These are phyloP conservation scores for Meyerozyma guilliermondii DNA, from an alignment of 1,139 yeast genomes.

Conservation along the genomic window DNA sequence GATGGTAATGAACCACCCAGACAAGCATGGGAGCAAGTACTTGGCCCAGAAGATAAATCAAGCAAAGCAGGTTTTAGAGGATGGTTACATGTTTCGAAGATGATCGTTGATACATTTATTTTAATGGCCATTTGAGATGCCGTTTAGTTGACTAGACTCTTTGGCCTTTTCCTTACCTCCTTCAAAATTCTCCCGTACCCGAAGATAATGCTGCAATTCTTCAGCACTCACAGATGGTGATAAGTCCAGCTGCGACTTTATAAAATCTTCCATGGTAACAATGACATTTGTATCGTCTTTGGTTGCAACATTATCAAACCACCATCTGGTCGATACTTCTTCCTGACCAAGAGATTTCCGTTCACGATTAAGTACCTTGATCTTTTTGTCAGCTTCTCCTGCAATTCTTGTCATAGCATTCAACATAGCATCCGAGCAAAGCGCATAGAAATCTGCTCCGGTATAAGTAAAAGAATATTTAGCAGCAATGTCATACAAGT, in stretches of 20 bases:
- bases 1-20: constrained; percentile 73
- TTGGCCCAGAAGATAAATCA: constrained; percentile 70
- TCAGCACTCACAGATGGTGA: constrained; percentile 85
- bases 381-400: constrained; percentile 62
- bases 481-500: constrained; percentile 56
- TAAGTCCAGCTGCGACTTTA: constrained; percentile 64
- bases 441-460: constrained; percentile 96
- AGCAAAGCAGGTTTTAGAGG: constrained; percentile 63
- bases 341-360: constrained; percentile 22
- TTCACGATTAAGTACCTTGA: constrained; percentile 45
- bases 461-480: constrained; percentile 85
- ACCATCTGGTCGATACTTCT: constrained; percentile 65
- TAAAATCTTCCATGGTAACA: constrained; percentile 70
- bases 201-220: constrained; percentile 75
- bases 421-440: constrained; percentile 91
- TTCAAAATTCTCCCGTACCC: constrained; percentile 77
- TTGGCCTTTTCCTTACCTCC: constrained; percentile 38
- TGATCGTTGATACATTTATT: background rate
- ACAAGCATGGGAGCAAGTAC: constrained; percentile 68
- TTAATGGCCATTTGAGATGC: background rate
- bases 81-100: constrained; percentile 38
- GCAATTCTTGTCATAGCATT: constrained; percentile 95
- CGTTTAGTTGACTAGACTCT: constrained; percentile 3
- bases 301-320: constrained; percentile 85
- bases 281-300: constrained; percentile 62